A percentile compares a stretch with the other conserved stretches of the same genome.
Evolutionary conservation across 768 basidiomycete species (phyloP).

Genomic region (Mycena olivaceomarginata): DNA sequence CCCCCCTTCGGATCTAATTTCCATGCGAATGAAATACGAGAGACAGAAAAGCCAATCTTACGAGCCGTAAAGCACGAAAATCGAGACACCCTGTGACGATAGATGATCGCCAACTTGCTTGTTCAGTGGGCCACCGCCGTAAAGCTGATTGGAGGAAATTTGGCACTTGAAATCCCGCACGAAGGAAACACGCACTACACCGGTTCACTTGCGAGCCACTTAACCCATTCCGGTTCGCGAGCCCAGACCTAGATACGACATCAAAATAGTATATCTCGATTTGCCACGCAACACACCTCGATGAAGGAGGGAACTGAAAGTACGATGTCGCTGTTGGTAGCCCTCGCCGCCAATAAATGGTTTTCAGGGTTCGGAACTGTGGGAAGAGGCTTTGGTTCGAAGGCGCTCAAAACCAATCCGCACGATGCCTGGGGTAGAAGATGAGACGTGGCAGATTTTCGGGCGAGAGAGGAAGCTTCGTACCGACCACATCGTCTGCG

Average conservation of each 20-base stretch:
- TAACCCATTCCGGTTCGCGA: not conserved
- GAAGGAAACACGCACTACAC: not conserved
- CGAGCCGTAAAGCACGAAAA: conserved; percentile 57
- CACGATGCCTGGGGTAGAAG: not conserved
- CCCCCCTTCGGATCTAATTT: conserved; percentile 37
- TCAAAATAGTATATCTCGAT: not conserved
- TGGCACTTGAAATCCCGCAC: not conserved
- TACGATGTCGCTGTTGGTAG: not conserved
- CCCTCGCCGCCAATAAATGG: not conserved
- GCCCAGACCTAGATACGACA: not conserved
- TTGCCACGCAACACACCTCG: not conserved
- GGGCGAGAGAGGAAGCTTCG: not conserved
- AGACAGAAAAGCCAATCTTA: conserved; percentile 43
- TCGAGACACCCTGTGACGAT: conserved; percentile 54
- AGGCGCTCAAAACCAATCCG: not conserved
- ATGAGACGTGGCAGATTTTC: not conserved
- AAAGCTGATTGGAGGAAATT: conserved; percentile 48
- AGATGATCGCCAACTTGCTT: conserved; percentile 59
- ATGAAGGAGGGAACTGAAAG: not conserved
- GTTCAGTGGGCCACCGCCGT: conserved; percentile 62
- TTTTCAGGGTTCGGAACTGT: not conserved
- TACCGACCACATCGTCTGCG: not conserved
- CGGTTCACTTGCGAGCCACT: conserved; percentile 3
- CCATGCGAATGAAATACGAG: not conserved
- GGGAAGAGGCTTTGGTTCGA: not conserved